These are phyloP conservation scores for Hyaloperonospora brassicae DNA, from an alignment of 352 stramenopile species.

Conservation along the genomic window DNA sequence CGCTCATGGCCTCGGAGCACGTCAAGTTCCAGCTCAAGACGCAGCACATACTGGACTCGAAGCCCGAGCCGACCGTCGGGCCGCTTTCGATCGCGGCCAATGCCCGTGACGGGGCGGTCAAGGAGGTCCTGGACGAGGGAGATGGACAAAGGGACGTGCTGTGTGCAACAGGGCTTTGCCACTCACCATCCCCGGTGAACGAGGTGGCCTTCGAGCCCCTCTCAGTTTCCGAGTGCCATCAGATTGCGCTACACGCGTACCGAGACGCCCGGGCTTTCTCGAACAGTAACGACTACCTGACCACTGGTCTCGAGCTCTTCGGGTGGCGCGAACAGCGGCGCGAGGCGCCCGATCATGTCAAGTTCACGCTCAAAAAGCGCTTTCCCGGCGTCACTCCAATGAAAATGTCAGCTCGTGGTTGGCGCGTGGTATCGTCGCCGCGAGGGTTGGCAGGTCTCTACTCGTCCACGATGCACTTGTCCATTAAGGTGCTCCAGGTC, in stretches of 20 bases:
- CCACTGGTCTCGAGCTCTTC: conserved; percentile 38
- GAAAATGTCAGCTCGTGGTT: conserved; percentile 27
- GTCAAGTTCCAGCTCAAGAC: conserved; percentile 36
- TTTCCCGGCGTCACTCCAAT: conserved; percentile 28
- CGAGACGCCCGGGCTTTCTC: conserved; percentile 37
- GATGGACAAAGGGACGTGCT: conserved; percentile 9
- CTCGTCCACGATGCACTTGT: conserved; percentile 39
- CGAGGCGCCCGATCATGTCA: conserved; percentile 30
- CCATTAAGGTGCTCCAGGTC: conserved; percentile 33
- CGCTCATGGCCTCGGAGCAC: conserved; percentile 33
- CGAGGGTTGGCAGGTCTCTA: conserved; percentile 30
- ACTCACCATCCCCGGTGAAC: conserved; percentile 13
- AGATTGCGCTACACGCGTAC: conserved; percentile 30
- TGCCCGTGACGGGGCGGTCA: conserved; percentile 1
- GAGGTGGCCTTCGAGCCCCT: conserved; percentile 19
- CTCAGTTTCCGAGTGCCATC: conserved; percentile 35
- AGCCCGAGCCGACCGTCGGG: conserved; percentile 16
- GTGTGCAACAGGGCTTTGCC: conserved; percentile 5
- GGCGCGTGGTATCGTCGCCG: conserved; percentile 32
- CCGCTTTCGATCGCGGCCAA: conserved; percentile 14
- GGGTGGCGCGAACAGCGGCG: conserved; percentile 46
- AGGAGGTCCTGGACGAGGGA: conserved; percentile 9
- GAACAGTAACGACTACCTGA: conserved; percentile 35
- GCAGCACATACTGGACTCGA: conserved; percentile 27
- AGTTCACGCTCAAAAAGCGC: conserved; percentile 50